Conservation (phyloP, 2,329 filamentous ascomycete species). For the Verticillium dahliae region DNA sequence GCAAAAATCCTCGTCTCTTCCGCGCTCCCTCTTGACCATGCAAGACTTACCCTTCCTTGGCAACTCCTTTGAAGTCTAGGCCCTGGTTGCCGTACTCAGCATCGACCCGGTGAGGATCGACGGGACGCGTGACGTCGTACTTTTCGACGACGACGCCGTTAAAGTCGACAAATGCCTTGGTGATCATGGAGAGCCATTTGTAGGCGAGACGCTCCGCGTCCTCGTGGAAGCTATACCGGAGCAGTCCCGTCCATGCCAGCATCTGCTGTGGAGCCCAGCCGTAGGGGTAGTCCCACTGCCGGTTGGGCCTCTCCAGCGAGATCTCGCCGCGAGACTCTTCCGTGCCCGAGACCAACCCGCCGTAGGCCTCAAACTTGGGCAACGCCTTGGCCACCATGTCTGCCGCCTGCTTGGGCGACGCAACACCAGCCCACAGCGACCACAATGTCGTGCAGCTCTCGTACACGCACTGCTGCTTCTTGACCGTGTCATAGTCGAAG, state of each 20-base stretch:
- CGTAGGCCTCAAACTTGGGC: constrained; percentile 80
- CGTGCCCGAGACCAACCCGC: constrained; percentile 83
- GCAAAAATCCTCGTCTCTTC: constrained; percentile 5
- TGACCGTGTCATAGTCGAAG: constrained; percentile 91
- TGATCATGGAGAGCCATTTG: constrained; percentile 98
- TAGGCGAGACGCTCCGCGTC: constrained; percentile 88
- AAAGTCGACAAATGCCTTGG: constrained; percentile 96
- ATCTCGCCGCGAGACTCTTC: constrained; percentile 79
- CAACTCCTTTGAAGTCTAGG: constrained; percentile 88
- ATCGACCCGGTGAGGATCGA: constrained; percentile 89
- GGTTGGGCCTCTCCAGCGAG: constrained; percentile 77
- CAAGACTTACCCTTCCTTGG: constrained; percentile 80
- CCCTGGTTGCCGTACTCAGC: constrained; percentile 98
- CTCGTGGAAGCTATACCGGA: constrained; percentile 85
- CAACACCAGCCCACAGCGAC: constrained; percentile 92
- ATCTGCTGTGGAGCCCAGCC: constrained; percentile 99
- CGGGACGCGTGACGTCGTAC: constrained; percentile 87
- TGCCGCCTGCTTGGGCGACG: constrained; percentile 79
- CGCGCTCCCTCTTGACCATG: neutral
- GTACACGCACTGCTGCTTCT: constrained; percentile 73
- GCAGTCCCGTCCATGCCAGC: constrained; percentile 88
- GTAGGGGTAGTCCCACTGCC: constrained; percentile 98
- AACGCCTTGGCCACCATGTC: constrained; percentile 74
- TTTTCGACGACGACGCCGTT: constrained; percentile 98
- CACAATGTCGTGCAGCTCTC: constrained; percentile 94